Base-by-base conservation (phyloP, 2,329 filamentous ascomycete genomes). In the Camillea tinctor region DNA sequence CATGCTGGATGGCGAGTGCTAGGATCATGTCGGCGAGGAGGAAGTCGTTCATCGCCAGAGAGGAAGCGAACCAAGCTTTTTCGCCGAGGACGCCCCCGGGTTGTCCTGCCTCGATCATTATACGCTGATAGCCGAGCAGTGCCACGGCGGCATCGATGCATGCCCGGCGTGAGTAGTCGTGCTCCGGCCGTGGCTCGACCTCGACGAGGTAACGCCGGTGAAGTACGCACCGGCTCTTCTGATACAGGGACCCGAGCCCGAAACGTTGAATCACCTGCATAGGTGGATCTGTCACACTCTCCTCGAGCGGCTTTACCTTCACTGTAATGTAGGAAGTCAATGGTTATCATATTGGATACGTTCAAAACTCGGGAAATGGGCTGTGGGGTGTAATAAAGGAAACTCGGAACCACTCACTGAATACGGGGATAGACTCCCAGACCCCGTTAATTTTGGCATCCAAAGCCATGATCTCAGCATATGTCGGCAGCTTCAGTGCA, bases 11-110 rank as follows among this genome's bases (percentile, higher is more conserved):
- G 19, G 81, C 73, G 19, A 88, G 73, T 62, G 84, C 88, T 3
- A 89, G 67, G 15, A 88, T 79, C 79, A 86, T 85, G 57, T 83
- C 80, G 0, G 85, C 85, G 2, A 88, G 77, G 55, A 89, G 73
- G 55, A 85, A 88, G 68, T 89, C 86, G 55, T 87, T 84, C 55
- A 84, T 79, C 11, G 81, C 80, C 3, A 88, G 73, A 0, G 82
- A 83, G 2, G 80, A 82, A 20, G 87, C 70, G 65, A 87, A 86
- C 81, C 84, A 87, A 4, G 79, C 78, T 44, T 82, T 79, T 26
- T 77, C 74, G 61, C 77, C 75, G 15, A 89, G 72, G 23, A 83
- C 74, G 5, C 81, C 82, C 1, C 84, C 84, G 0, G 84, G 84
- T 58, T 80, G 78, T 2, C 76, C 78, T 1, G 79, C 80, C 54